Evolutionary conservation across 495 filamentous ascomycete species (phyloP), one percentile per base, ranked within the genome.

Genomic region (Aspergillus saccharolyticus): DNA sequence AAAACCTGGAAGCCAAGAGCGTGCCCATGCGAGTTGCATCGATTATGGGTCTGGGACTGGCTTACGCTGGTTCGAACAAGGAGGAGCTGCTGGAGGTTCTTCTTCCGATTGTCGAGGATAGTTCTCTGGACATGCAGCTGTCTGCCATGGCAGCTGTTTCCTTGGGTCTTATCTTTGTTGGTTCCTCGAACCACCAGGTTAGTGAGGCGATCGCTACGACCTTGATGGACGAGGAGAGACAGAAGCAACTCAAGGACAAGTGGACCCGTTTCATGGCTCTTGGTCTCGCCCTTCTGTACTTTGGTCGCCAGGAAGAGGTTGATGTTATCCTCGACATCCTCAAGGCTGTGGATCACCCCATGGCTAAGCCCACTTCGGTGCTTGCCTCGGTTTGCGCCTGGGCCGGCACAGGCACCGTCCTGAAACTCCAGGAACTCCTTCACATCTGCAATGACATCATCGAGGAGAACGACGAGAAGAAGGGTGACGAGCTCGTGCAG

Each of bases 381-480:
- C 84, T 99, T 47, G 90, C 90, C 17, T 92, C 95, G 56, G 94
- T 96, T 46, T 97, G 95, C 64, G 93, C 94, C 24, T 99, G 92
- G 89, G 95, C 94, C 33, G 94, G 94, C 43, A 97, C 94, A 39
- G 94, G 95, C 39, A 93, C 93, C 7, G 94, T 99, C 19, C 78
- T 97, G 53, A 97, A 97, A 79, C 80, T 97, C 57, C 94, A 99
- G 71, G 91, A 96, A 66, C 81, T 99, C 46, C 82, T 99, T 20
- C 91, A 96, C 69, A 90, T 96, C 65, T 97, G 95, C 78, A 97
- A 96, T 66, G 91, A 97, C 66, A 89, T 97, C 62, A 90, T 97
- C 59, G 95, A 97, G 62, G 91, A 95, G 30, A 87, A 87, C 44
- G 91, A 95, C 53, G 91, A 89, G 65, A 89, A 94, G 79, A 93